Evolutionary conservation across 1,284 basidiomycete species (phyloP).

Genomic region (Trichosporon sp.): DNA sequence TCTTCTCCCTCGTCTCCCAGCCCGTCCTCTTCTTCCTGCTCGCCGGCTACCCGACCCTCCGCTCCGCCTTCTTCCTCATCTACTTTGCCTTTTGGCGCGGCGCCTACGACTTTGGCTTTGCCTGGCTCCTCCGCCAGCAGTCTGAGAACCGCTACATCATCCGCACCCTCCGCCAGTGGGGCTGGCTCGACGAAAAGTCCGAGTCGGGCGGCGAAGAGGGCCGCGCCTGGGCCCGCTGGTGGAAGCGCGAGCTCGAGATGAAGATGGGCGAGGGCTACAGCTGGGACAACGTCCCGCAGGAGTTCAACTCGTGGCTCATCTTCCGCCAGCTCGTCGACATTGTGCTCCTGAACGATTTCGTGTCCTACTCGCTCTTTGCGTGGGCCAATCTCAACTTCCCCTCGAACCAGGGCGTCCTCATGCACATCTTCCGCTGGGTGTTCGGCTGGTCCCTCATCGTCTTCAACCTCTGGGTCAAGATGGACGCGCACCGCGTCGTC

Average conservation of each 20-base stretch:
- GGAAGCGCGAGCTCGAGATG: slow-evolving; percentile 74
- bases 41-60: slow-evolving; percentile 55
- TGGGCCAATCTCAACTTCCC: slow-evolving; percentile 84
- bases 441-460: slow-evolving; percentile 77
- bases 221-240: slow-evolving; percentile 70
- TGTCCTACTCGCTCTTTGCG: slow-evolving; percentile 93
- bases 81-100: slow-evolving; percentile 86
- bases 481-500: slow-evolving; percentile 93
- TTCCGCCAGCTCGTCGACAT: slow-evolving; percentile 73
- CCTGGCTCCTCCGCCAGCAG: slow-evolving; percentile 89
- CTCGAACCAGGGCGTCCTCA: slow-evolving; percentile 63
- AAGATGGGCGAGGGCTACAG: slow-evolving; percentile 92
- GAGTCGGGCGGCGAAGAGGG: slow-evolving; percentile 51
- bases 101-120: slow-evolving; percentile 88
- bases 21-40: slow-evolving; percentile 69
- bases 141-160: slow-evolving; percentile 93
- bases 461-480: slow-evolving; percentile 98
- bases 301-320: slow-evolving; percentile 52
- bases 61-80: slow-evolving; percentile 46
- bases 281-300: slow-evolving; percentile 64
- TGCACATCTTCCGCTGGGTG: slow-evolving; percentile 83
- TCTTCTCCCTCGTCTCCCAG: slow-evolving; percentile 72
- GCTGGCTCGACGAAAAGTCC: slow-evolving; percentile 72
- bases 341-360: slow-evolving; percentile 92
- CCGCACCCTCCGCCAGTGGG: slow-evolving; percentile 66